Evolutionary conservation across 2,329 filamentous ascomycete genomes (phyloP).

Genomic region (Phialemoniopsis sp.): DNA sequence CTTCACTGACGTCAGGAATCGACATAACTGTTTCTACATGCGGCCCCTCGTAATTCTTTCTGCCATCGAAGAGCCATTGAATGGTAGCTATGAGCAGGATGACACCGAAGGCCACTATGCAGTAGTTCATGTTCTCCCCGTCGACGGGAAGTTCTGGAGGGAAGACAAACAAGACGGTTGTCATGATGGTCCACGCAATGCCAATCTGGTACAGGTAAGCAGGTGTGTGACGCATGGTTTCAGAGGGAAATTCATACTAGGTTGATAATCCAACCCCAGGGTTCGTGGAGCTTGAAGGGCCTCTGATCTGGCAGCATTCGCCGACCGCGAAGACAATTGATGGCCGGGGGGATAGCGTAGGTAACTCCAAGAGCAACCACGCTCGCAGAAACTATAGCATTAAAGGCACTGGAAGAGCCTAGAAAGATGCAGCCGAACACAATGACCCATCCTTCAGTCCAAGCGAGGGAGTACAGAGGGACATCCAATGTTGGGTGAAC

Average conservation of each 20-base stretch:
- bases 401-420: slow-evolving; percentile 57
- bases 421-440: too few relatives aligned
- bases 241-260: too few relatives aligned
- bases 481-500: slow-evolving; percentile 59
- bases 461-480: slow-evolving; percentile 61
- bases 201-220: too few relatives aligned
- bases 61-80: slow-evolving; percentile 44
- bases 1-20: too few relatives aligned
- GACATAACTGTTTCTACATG: too few relatives aligned
- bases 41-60: slow-evolving; percentile 40
- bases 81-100: slow-evolving; percentile 38
- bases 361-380: slow-evolving; percentile 69
- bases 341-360: slow-evolving; percentile 69
- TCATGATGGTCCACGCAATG: slow-evolving; percentile 62
- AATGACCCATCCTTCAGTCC: slow-evolving; percentile 55
- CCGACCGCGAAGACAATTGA: slow-evolving; percentile 65
- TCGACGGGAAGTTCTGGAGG: slow-evolving; percentile 64
- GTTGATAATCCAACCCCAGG: slow-evolving; percentile 28
- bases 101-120: slow-evolving; percentile 41
- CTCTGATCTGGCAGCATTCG: slow-evolving; percentile 54
- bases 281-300: slow-evolving; percentile 24
- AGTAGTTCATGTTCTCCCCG: slow-evolving; percentile 64
- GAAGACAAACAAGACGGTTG: slow-evolving; percentile 72
- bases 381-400: too few relatives aligned
- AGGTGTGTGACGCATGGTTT: too few relatives aligned